Evolutionary conservation across 2,329 filamentous ascomycete species (phyloP).

Genomic region (Colletotrichum abscissum): DNA sequence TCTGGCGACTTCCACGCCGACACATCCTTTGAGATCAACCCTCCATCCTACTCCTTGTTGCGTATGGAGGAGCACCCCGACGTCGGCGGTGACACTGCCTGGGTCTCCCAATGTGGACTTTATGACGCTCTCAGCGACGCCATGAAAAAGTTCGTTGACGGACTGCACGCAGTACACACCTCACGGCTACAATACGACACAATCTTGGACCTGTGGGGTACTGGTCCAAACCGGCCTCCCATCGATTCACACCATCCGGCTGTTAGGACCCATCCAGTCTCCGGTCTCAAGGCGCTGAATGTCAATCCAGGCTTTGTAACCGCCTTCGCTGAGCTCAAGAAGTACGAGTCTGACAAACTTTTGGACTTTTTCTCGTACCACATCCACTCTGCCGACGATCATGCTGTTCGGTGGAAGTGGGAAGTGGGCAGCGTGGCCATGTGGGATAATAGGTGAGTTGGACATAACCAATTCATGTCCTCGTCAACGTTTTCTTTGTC

Average conservation of each 20-base stretch:
- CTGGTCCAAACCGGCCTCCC: slow-evolving; percentile 53
- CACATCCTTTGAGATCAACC: slow-evolving; percentile 62
- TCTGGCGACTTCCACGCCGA: slow-evolving; percentile 60
- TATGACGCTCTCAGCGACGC: slow-evolving; percentile 57
- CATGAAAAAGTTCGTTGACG: slow-evolving; percentile 54
- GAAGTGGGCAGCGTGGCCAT: slow-evolving; percentile 59
- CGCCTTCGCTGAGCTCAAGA: slow-evolving; percentile 61
- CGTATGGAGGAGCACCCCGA: slow-evolving; percentile 61
- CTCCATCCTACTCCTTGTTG: slow-evolving; percentile 61
- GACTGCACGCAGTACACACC: slow-evolving; percentile 57
- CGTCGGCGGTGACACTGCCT: slow-evolving; percentile 59
- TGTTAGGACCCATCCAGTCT: slow-evolving; percentile 60
- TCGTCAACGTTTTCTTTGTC: not conserved
- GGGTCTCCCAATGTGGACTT: slow-evolving; percentile 58
- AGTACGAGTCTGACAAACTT: slow-evolving; percentile 57
- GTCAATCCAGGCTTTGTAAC: slow-evolving; percentile 59
- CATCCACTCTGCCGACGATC: slow-evolving; percentile 61
- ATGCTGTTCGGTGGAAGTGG: slow-evolving; percentile 63
- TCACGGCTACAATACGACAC: slow-evolving; percentile 59
- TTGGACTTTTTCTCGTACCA: slow-evolving; percentile 58
- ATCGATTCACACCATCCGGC: slow-evolving; percentile 61
- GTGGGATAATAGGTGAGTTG: slow-evolving; percentile 58
- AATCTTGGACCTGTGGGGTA: slow-evolving; percentile 56
- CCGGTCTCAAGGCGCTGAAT: slow-evolving; percentile 57
- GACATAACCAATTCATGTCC: no score